phyloP scores from a whole-genome alignment of 768 basidiomycete genomes.

The Boletus tomentosulus region DNA sequence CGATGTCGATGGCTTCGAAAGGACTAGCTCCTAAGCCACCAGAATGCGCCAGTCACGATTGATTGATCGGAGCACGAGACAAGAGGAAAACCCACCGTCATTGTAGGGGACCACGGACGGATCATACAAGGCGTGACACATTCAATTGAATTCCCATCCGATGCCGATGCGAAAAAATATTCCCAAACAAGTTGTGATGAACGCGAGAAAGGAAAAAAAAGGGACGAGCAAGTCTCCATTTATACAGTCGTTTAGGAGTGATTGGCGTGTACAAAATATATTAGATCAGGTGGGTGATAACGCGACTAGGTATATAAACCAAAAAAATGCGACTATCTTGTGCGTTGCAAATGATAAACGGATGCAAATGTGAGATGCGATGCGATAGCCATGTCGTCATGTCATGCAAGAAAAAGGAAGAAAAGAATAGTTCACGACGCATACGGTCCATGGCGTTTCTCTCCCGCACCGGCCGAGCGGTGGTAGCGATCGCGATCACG shows the following conservation, averaged over 20 bases:
- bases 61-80: neutral
- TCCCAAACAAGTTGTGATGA: neutral
- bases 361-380: conserved; percentile 1
- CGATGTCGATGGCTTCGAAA: neutral
- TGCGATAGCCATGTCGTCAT: neutral
- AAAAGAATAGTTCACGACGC: neutral
- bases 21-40: neutral
- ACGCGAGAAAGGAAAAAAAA: neutral
- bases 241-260: neutral
- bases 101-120: neutral
- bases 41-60: neutral
- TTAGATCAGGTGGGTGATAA: neutral
- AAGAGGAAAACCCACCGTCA: neutral
- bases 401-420: neutral
- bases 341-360: neutral
- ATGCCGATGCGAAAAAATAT: neutral
- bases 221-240: neutral
- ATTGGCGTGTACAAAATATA: neutral
- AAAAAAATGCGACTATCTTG: neutral
- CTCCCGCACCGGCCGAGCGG: conserved; percentile 8
- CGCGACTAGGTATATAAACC: neutral
- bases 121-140: neutral
- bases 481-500: conserved; percentile 17
- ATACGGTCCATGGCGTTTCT: conserved; percentile 12
- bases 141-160: neutral